Percentiles rank a stretch among this genome's conserved stretches.
These are phyloP conservation scores for Backusella luteola DNA, from an alignment of 192 early-diverging fungal genomes.

Conservation along the genomic window DNA sequence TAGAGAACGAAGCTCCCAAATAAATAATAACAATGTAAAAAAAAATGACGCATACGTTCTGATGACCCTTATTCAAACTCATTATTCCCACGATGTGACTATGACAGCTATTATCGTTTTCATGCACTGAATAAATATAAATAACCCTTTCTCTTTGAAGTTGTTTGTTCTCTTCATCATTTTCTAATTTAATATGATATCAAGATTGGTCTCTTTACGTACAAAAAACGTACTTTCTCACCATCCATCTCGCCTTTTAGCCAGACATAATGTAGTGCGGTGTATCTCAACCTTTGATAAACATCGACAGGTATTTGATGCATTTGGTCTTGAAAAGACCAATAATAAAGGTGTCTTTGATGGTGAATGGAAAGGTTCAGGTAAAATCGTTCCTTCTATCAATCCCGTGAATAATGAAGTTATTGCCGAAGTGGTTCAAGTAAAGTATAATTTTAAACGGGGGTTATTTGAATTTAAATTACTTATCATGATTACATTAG, in stretches of 20 bases:
- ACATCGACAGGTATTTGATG: constrained; percentile 50
- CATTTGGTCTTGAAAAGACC: constrained; percentile 60
- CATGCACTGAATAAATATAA: constrained; percentile 12
- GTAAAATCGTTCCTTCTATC: constrained; percentile 57
- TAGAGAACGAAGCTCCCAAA: constrained; percentile 3
- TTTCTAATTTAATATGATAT: constrained; percentile 8
- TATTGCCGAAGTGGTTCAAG: constrained; percentile 77
- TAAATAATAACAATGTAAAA: neutral
- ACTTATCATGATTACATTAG: constrained; percentile 11
- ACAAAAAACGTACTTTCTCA: neutral
- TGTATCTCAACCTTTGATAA: constrained; percentile 34
- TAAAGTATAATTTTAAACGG: constrained; percentile 23
- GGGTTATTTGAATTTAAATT: no score
- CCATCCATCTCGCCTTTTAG: neutral
- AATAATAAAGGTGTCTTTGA: constrained; percentile 75
- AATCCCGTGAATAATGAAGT: constrained; percentile 83
- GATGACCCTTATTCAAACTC: neutral
- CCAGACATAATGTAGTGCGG: constrained; percentile 12
- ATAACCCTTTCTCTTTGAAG: constrained; percentile 4
- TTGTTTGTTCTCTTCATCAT: constrained; percentile 1
- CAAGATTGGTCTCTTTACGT: neutral
- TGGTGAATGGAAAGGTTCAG: constrained; percentile 71
- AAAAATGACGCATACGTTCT: constrained; percentile 2
- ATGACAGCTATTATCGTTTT: neutral
- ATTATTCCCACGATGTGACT: constrained; percentile 18